Evolutionary conservation across 2,329 filamentous ascomycete species (phyloP).

Genomic region (Cryphonectria parasitica): DNA sequence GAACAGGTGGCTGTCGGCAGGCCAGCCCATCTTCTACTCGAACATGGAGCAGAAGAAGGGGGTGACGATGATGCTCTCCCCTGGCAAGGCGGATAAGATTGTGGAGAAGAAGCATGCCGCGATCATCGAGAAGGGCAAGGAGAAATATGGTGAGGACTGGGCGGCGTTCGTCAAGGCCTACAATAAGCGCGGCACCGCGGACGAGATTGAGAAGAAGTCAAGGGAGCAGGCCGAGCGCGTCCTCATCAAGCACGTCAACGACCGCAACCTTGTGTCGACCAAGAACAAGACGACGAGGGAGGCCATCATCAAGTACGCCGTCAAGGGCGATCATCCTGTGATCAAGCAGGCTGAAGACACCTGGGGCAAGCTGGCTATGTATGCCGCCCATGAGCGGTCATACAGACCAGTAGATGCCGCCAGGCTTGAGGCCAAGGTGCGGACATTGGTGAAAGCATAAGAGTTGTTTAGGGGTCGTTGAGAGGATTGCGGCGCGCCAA

Average conservation of each 20-base stretch:
- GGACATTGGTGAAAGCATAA: slow-evolving; percentile 25
- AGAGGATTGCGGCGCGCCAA: background rate
- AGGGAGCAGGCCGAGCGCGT: background rate
- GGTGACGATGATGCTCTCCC: slow-evolving; percentile 31
- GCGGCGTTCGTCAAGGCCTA: slow-evolving; percentile 17
- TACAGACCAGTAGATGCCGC: slow-evolving; percentile 36
- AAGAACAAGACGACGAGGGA: slow-evolving; percentile 33
- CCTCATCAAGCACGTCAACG: background rate
- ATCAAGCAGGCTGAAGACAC: slow-evolving; percentile 38
- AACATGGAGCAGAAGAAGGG: slow-evolving; percentile 36
- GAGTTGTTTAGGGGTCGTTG: too few relatives aligned
- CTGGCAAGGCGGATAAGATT: slow-evolving; percentile 19
- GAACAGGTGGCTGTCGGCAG: slow-evolving; percentile 32
- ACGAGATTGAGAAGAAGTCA: slow-evolving; percentile 2
- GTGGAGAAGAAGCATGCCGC: slow-evolving; percentile 36
- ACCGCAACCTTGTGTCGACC: slow-evolving; percentile 12
- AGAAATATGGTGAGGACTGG: slow-evolving; percentile 20
- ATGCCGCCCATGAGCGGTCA: slow-evolving; percentile 41
- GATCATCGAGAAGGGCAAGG: slow-evolving; percentile 38
- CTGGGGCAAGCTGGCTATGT: slow-evolving; percentile 40
- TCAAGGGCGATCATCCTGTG: slow-evolving; percentile 45
- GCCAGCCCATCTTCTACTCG: slow-evolving; percentile 45
- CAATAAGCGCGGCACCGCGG: background rate
- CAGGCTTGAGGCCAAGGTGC: slow-evolving; percentile 38
- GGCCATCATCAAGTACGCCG: slow-evolving; percentile 43